Percentiles rank a stretch among this genome's conserved stretches.
Evolutionary conservation across 2,329 filamentous ascomycete genomes (phyloP).

Genomic region (Colletotrichum costaricense): DNA sequence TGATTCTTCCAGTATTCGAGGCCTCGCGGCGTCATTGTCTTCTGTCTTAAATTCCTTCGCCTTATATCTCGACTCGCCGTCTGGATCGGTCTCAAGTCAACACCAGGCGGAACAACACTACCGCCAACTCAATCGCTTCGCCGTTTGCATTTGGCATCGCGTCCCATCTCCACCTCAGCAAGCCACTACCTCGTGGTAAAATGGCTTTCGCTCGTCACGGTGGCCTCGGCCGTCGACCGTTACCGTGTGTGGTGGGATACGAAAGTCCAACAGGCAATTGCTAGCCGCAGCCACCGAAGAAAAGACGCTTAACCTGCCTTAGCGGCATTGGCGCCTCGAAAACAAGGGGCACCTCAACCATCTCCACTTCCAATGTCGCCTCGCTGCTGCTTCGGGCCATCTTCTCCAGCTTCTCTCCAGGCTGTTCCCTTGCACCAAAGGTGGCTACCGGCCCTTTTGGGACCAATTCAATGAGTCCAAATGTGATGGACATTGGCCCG

Average conservation of each 20-base stretch:
- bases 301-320: conserved; percentile 22
- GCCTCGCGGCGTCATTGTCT: not conserved
- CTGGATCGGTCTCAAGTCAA: not conserved
- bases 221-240: not conserved
- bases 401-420: conserved; percentile 25
- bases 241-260: conserved; percentile 18
- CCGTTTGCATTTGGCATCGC: conserved; percentile 10
- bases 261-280: conserved; percentile 4
- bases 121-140: not conserved
- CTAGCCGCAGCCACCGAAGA: conserved; percentile 22
- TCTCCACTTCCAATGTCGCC: conserved; percentile 19
- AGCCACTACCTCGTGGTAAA: conserved; percentile 19
- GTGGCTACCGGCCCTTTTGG: conserved; percentile 19
- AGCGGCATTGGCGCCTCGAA: conserved; percentile 21
- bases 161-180: not conserved
- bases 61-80: not conserved
- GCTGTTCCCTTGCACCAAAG: conserved; percentile 12
- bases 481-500: not conserved
- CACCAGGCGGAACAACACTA: not conserved
- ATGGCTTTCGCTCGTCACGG: not conserved
- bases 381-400: conserved; percentile 28
- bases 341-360: conserved; percentile 17
- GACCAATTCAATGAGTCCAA: not conserved
- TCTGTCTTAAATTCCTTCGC: not conserved
- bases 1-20: conserved; percentile 13